Percentiles rank a stretch among this genome's conserved stretches.
Conservation (phyloP, 306 rosid genomes). For the Prosopis cineraria region DNA sequence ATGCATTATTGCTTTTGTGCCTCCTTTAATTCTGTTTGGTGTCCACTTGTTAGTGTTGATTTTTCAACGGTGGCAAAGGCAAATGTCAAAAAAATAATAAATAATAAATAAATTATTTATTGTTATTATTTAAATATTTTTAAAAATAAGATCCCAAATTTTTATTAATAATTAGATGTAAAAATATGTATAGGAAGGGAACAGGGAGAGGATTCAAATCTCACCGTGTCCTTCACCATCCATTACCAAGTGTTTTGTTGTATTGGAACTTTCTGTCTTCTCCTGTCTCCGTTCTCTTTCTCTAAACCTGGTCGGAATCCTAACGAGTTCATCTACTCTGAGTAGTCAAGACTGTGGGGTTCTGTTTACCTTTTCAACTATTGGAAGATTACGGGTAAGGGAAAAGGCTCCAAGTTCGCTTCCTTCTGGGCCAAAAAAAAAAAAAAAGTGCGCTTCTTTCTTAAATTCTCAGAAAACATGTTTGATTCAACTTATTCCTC, state of each 20-base stretch:
- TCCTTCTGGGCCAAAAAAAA: too few species aligned
- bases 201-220: slow-evolving; percentile 2
- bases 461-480: slow-evolving; percentile 28
- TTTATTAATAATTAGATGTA: too few species aligned
- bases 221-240: slow-evolving; percentile 42
- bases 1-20: too few species aligned
- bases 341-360: slow-evolving; percentile 63
- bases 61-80: too few species aligned
- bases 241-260: slow-evolving; percentile 35
- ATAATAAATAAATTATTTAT: too few species aligned
- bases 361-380: slow-evolving; percentile 38
- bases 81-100: too few species aligned
- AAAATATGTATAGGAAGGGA: too few species aligned
- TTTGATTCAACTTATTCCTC: slow-evolving; percentile 32
- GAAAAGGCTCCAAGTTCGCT: not conserved
- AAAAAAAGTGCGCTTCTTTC: too few species aligned
- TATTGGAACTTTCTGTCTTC: not conserved
- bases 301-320: slow-evolving; percentile 48
- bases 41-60: too few species aligned
- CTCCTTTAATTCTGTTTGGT: too few species aligned
- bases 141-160: too few species aligned
- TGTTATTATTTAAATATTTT: too few species aligned
- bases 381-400: slow-evolving; percentile 51
- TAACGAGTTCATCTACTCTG: slow-evolving; percentile 48
- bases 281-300: not conserved